Conservation (phyloP, 129 eudicot genomes). For the Helianthus tuberosus region DNA sequence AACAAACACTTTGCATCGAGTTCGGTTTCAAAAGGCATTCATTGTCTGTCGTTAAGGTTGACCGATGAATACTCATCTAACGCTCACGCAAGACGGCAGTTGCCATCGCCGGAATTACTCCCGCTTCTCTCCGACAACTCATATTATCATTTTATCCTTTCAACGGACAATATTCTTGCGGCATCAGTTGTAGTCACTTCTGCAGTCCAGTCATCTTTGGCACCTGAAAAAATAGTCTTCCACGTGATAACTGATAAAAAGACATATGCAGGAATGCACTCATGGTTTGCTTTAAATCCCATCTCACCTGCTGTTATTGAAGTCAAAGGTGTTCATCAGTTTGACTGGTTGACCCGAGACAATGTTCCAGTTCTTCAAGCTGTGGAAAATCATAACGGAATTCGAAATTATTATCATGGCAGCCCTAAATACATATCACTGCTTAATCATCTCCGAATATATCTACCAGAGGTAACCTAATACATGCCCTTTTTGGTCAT, state of each 20-base stretch:
- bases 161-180: conserved; percentile 93
- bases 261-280: conserved; percentile 99
- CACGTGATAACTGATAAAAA: conserved; percentile 97
- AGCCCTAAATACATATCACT: conserved; percentile 94
- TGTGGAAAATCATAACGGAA: conserved; percentile 78
- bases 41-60: conserved; percentile 90
- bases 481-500: conserved; percentile 16
- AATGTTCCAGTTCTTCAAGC: conserved; percentile 99
- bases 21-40: conserved; percentile 90
- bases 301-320: conserved; percentile 87
- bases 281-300: conserved; percentile 96
- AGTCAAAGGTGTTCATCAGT: conserved; percentile 98
- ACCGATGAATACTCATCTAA: conserved; percentile 96
- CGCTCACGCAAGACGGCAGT: conserved; percentile 95
- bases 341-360: conserved; percentile 98
- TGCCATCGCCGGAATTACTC: conserved; percentile 94
- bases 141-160: conserved; percentile 72
- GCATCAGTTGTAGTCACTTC: conserved; percentile 98
- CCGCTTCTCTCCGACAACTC: conserved; percentile 94
- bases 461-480: conserved; percentile 90
- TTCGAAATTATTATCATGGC: conserved; percentile 85
- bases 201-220: conserved; percentile 70
- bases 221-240: conserved; percentile 84
- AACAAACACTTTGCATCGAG: conserved; percentile 98
- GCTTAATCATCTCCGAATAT: conserved; percentile 98